Conservation (phyloP, 164 flowering plant species). For the Aristolochia contorta region DNA sequence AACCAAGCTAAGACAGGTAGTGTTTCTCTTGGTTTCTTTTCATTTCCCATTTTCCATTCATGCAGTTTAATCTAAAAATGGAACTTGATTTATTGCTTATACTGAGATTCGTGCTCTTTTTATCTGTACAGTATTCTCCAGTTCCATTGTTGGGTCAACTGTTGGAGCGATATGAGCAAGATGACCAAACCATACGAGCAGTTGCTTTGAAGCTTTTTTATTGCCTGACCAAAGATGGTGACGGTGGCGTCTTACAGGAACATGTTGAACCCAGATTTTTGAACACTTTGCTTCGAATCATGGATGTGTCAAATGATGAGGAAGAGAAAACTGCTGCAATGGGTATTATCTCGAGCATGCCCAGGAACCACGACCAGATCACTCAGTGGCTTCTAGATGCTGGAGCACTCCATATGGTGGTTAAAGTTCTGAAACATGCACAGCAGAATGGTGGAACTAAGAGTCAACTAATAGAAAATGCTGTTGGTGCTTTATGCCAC, state of each 20-base stretch:
- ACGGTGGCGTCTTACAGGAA: constrained; percentile 23
- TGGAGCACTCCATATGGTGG: constrained; percentile 31
- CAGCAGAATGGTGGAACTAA: constrained; percentile 16
- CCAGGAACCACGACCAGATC: constrained; percentile 24
- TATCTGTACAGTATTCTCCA: constrained; percentile 33
- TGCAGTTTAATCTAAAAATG: not conserved
- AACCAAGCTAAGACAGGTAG: constrained; percentile 50
- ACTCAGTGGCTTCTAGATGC: constrained; percentile 50
- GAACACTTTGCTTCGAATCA: constrained; percentile 33
- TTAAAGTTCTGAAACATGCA: constrained; percentile 14
- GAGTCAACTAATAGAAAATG: constrained; percentile 35
- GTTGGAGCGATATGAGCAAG: constrained; percentile 26
- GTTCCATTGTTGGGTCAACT: constrained; percentile 39
- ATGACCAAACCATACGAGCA: constrained; percentile 27
- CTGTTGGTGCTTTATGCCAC: constrained; percentile 46
- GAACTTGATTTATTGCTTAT: not conserved
- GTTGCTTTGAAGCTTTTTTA: constrained; percentile 48
- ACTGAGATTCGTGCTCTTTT: constrained; percentile 1
- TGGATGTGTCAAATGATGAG: constrained; percentile 28
- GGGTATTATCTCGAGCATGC: constrained; percentile 51
- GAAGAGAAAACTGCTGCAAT: constrained; percentile 51
- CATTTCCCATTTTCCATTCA: not conserved
- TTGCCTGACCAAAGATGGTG: constrained; percentile 37
- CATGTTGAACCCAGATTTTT: constrained; percentile 34
- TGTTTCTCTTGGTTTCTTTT: not conserved